phyloP scores from a whole-genome alignment of 352 stramenopile species.

The Phytophthora rubi region DNA sequence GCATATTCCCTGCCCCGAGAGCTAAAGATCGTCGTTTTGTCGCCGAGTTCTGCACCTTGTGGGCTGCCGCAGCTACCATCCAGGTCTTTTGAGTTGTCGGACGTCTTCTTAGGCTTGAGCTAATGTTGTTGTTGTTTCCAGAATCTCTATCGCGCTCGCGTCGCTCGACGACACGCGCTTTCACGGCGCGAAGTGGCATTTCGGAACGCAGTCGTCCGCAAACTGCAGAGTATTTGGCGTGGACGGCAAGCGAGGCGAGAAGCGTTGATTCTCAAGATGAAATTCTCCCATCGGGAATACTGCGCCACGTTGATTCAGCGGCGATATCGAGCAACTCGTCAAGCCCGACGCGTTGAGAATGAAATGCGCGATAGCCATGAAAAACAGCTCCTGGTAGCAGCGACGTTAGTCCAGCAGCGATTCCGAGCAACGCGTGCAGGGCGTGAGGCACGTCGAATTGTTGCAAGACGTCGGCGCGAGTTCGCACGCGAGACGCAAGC shows the following conservation, averaged over 20 bases:
- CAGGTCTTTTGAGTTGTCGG: constrained; percentile 36
- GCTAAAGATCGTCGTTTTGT: constrained; percentile 74
- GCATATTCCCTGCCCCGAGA: constrained; percentile 71
- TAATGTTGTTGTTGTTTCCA: constrained; percentile 21
- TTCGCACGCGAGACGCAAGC: constrained; percentile 47
- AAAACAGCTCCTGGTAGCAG: constrained; percentile 54
- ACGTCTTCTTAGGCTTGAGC: not conserved
- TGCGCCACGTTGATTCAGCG: constrained; percentile 73
- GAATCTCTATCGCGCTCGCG: constrained; percentile 65
- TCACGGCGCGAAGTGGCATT: constrained; percentile 46
- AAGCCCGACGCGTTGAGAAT: constrained; percentile 36
- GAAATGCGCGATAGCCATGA: constrained; percentile 49
- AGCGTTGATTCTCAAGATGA: constrained; percentile 53
- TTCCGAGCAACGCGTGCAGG: constrained; percentile 62
- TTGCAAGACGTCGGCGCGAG: constrained; percentile 42
- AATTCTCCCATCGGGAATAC: constrained; percentile 52
- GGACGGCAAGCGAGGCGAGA: constrained; percentile 54
- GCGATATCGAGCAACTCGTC: constrained; percentile 55
- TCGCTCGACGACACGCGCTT: constrained; percentile 41
- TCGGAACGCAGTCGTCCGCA: constrained; percentile 49
- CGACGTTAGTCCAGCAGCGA: constrained; percentile 57
- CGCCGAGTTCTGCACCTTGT: constrained; percentile 59
- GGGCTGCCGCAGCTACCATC: constrained; percentile 64
- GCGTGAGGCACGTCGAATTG: constrained; percentile 46
- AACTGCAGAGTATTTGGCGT: constrained; percentile 76